Percentiles rank a stretch among this genome's conserved stretches.
These are phyloP conservation scores for Candida maesae DNA, from an alignment of 805 yeast genomes.

Conservation along the genomic window DNA sequence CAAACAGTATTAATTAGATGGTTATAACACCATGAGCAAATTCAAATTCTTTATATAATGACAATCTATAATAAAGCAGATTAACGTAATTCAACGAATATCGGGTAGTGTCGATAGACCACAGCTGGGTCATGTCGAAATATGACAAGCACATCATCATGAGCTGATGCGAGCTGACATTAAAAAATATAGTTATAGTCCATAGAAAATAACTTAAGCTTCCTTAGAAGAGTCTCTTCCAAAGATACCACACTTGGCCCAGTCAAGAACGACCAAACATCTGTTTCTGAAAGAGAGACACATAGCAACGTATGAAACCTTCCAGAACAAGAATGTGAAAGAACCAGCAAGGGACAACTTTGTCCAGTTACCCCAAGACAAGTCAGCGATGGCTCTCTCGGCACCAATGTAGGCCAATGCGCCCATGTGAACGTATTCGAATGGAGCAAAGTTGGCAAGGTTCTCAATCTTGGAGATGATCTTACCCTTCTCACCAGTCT, in stretches of 20 bases:
- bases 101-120: too few species aligned
- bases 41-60: too few species aligned
- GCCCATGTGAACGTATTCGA: constrained; percentile 86
- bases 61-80: constrained; percentile 1
- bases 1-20: neutral
- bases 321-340: constrained; percentile 90
- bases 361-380: constrained; percentile 75
- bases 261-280: constrained; percentile 79
- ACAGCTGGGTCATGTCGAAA: neutral
- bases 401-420: constrained; percentile 91
- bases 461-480: constrained; percentile 37
- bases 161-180: too few species aligned
- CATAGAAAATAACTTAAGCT: too few species aligned
- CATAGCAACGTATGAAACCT: constrained; percentile 91
- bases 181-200: too few species aligned
- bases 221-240: constrained; percentile 73
- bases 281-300: constrained; percentile 86
- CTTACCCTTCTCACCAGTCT: constrained; percentile 34
- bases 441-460: constrained; percentile 49
- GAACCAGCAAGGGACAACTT: constrained; percentile 81
- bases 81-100: too few species aligned
- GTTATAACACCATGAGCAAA: neutral
- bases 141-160: neutral
- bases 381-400: constrained; percentile 91
- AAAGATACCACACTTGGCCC: constrained; percentile 82